Evolutionary conservation across 768 basidiomycete genomes (phyloP).

Genomic region (Lentinus tigrinus): DNA sequence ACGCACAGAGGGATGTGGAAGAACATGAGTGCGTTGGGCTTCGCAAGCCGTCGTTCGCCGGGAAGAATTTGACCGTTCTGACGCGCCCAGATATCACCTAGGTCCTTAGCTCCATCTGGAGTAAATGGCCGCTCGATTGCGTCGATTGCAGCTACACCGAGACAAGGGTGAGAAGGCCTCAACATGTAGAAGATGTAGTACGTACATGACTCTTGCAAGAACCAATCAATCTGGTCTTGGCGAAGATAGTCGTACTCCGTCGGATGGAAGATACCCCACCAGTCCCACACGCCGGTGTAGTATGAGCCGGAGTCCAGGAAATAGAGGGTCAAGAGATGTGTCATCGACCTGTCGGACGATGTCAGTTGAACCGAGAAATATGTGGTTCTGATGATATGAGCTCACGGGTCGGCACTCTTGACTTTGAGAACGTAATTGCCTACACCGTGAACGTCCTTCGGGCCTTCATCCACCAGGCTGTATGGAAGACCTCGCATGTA

Average conservation of each 20-base stretch:
- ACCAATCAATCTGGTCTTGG: constrained; percentile 87
- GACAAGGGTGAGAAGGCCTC: too few species aligned
- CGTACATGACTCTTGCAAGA: constrained; percentile 72
- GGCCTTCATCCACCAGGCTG: constrained; percentile 77
- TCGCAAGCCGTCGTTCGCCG: constrained; percentile 59
- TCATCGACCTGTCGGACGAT: constrained; percentile 61
- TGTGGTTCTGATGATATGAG: constrained; percentile 21
- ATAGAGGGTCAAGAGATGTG: constrained; percentile 86
- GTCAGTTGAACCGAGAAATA: neutral
- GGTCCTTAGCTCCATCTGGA: constrained; percentile 72
- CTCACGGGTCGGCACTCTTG: constrained; percentile 79
- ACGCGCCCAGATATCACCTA: constrained; percentile 65
- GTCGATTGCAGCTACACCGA: constrained; percentile 50
- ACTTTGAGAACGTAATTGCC: constrained; percentile 92
- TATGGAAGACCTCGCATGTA: constrained; percentile 82
- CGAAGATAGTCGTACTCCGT: constrained; percentile 86
- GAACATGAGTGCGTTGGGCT: constrained; percentile 96
- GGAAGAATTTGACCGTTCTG: constrained; percentile 61
- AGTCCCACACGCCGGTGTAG: constrained; percentile 55
- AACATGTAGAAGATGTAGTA: too few species aligned
- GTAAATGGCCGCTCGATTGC: constrained; percentile 81
- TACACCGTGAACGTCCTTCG: constrained; percentile 81
- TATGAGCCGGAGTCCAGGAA: constrained; percentile 89
- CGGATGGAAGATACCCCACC: constrained; percentile 62
- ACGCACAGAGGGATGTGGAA: constrained; percentile 94